Evolutionary conservation across 2,329 filamentous ascomycete species (phyloP).

Genomic region (Kalmusia sp.): DNA sequence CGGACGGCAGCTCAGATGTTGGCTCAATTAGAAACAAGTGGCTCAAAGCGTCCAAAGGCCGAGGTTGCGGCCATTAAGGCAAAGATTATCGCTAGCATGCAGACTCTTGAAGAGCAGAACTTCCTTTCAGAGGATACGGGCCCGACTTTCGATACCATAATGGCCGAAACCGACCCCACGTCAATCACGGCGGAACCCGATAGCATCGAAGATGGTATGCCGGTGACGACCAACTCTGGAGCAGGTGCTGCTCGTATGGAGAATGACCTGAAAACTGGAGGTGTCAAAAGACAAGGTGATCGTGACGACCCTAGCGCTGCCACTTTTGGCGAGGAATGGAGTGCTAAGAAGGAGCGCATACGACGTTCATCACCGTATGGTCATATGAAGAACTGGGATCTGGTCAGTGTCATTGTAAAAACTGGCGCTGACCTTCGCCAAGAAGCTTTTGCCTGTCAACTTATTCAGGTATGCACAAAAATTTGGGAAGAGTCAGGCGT

Average conservation of each 20-base stretch:
- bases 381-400: conserved; percentile 90
- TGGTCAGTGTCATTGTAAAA: conserved; percentile 87
- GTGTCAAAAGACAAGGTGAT: conserved; percentile 80
- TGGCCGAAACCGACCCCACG: conserved; percentile 71
- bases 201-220: conserved; percentile 64
- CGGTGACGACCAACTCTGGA: conserved; percentile 66
- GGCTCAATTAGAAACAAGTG: conserved; percentile 80
- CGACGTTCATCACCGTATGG: conserved; percentile 83
- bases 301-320: conserved; percentile 85
- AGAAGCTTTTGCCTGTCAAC: conserved; percentile 85
- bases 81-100: conserved; percentile 91
- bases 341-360: conserved; percentile 82
- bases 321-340: conserved; percentile 87
- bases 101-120: conserved; percentile 83
- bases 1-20: conserved; percentile 87
- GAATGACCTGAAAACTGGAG: conserved; percentile 86
- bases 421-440: conserved; percentile 83
- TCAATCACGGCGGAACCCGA: conserved; percentile 57
- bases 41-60: conserved; percentile 77
- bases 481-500: conserved; percentile 79
- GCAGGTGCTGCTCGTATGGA: conserved; percentile 86
- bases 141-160: conserved; percentile 82
- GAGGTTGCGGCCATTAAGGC: conserved; percentile 85
- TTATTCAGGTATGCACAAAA: conserved; percentile 81
- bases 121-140: conserved; percentile 77